Percentiles rank a stretch among this genome's conserved stretches.
Evolutionary conservation across 495 filamentous ascomycete genomes (phyloP).

Genomic region (Neurospora tetraspora): DNA sequence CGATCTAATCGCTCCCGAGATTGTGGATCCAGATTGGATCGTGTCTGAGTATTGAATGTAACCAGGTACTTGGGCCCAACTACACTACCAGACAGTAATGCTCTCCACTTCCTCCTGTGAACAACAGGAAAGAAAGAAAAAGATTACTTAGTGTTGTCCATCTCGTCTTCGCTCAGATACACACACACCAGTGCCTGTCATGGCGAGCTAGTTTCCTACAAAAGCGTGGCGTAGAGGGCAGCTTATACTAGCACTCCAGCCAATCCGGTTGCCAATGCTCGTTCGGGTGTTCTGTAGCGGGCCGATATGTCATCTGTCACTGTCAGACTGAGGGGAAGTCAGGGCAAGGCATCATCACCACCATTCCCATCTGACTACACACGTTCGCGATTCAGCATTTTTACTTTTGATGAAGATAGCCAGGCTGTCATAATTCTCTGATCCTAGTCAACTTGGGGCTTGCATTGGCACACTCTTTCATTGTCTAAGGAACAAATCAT

Average conservation of each 20-base stretch:
- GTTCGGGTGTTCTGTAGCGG: not conserved
- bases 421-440: not conserved
- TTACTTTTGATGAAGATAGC: not conserved
- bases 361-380: not conserved
- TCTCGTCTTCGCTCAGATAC: not conserved
- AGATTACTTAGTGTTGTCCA: not conserved
- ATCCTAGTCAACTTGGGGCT: not conserved
- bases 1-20: conserved; percentile 15
- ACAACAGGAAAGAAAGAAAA: not conserved
- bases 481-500: not conserved
- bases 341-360: not conserved
- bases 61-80: conserved; percentile 17
- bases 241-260: not conserved
- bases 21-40: conserved; percentile 13
- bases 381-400: not conserved
- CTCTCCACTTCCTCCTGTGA: not conserved
- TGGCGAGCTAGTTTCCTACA: not conserved
- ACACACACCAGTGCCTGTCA: not conserved
- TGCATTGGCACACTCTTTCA: conserved; percentile 15
- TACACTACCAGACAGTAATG: conserved; percentile 7
- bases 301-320: not conserved
- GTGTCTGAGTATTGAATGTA: not conserved
- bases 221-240: not conserved
- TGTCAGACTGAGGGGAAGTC: not conserved
- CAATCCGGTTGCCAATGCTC: not conserved